These are phyloP conservation scores for Vigna trinervia DNA, from an alignment of 306 rosid genomes.

Conservation along the genomic window DNA sequence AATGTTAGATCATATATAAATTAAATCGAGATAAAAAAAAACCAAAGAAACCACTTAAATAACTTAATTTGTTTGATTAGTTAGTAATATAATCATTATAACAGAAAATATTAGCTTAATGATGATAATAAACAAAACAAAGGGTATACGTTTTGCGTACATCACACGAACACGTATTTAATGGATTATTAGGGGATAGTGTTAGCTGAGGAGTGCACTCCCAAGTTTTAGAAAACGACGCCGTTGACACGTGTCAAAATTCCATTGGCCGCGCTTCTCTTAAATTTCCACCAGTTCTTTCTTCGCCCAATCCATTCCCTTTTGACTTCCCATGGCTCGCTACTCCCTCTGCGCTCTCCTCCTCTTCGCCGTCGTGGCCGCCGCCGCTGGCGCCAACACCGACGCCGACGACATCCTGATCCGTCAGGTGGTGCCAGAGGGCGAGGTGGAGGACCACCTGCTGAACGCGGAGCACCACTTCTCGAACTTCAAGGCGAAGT, in stretches of 20 bases:
- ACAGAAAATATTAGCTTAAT: background rate
- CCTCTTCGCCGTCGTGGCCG: constrained; percentile 49
- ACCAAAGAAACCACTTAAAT: no score
- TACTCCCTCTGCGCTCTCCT: constrained; percentile 33
- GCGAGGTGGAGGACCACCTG: constrained; percentile 52
- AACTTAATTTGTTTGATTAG: no score
- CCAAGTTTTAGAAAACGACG: constrained; percentile 10
- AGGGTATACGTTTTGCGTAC: background rate
- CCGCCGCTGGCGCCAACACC: constrained; percentile 27
- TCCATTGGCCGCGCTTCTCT: background rate
- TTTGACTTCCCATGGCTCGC: constrained; percentile 52
- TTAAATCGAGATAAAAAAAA: no score
- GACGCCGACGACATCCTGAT: constrained; percentile 60
- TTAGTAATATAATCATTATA: no score
- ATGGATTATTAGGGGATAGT: no score
- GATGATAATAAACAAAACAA: background rate
- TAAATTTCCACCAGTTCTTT: background rate
- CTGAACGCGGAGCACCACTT: constrained; percentile 79
- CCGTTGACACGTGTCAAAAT: constrained; percentile 39
- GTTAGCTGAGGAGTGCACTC: constrained; percentile 11
- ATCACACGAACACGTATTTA: background rate
- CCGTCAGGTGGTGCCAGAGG: constrained; percentile 72
- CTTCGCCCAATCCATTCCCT: background rate
- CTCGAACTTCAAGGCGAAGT: constrained; percentile 68
- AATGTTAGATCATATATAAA: no score